These are phyloP conservation scores for Physcomitrellopsis africana DNA, from an alignment of 225 moss, liverwort and hornwort species.

Conservation along the genomic window DNA sequence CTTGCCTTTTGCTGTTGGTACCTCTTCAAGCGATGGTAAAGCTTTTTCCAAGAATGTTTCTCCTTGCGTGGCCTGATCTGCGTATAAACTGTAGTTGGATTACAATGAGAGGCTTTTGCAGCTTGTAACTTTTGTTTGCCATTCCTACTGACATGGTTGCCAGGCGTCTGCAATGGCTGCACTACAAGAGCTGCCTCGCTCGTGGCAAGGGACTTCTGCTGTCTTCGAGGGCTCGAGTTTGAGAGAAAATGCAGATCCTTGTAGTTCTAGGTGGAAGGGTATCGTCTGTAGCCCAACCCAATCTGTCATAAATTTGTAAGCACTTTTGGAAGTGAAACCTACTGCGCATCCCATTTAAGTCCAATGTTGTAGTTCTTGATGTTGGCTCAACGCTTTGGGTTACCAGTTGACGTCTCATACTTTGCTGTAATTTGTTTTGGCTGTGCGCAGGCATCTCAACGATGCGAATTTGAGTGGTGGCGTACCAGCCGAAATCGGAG, in stretches of 20 bases:
- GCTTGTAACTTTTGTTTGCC: too few relatives aligned
- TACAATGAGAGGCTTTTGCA: too few relatives aligned
- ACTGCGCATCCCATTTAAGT: too few relatives aligned
- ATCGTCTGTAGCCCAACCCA: constrained; percentile 10
- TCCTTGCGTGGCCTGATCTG: too few relatives aligned
- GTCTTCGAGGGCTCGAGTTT: constrained; percentile 16
- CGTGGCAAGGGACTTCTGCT: constrained; percentile 21
- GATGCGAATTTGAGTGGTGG: constrained; percentile 26
- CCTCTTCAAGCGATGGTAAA: too few relatives aligned
- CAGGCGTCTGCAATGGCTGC: constrained; percentile 1
- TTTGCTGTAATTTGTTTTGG: not conserved
- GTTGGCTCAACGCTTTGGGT: not conserved
- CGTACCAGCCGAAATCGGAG: constrained; percentile 28
- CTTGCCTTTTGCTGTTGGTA: too few relatives aligned
- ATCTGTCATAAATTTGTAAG: constrained; percentile 19
- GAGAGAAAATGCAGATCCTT: constrained; percentile 15
- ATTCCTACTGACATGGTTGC: too few relatives aligned
- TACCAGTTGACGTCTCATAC: not conserved
- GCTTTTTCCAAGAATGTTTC: too few relatives aligned
- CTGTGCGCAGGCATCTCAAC: constrained; percentile 28
- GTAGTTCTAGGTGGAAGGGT: constrained; percentile 19
- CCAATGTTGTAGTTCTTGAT: not conserved
- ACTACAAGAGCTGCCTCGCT: constrained; percentile 21
- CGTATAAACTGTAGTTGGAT: too few relatives aligned
- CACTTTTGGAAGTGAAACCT: too few relatives aligned